Evolutionary conservation across 805 yeast genomes (phyloP).

Genomic region (Vanderwaltozyma yarrowii): DNA sequence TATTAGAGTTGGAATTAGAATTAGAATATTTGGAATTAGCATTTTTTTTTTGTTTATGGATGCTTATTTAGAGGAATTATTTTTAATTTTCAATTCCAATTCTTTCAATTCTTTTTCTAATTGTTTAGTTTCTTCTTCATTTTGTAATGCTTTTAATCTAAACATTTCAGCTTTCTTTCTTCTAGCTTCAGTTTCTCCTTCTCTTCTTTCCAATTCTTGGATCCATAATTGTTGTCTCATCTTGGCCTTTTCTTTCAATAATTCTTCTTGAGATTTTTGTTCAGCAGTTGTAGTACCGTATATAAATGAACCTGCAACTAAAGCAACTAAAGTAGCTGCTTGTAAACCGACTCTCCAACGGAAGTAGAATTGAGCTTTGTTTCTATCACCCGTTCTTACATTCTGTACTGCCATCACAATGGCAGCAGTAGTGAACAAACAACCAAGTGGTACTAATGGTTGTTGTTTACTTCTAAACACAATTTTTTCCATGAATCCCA

Average conservation of each 20-base stretch:
- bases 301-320: constrained; percentile 67
- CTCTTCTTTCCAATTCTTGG: constrained; percentile 82
- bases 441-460: constrained; percentile 82
- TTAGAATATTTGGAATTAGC: no score
- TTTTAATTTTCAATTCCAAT: constrained; percentile 9
- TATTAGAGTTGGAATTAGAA: no score
- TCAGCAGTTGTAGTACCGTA: constrained; percentile 46
- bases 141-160: constrained; percentile 34
- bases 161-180: constrained; percentile 58
- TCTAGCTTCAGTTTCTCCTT: constrained; percentile 57
- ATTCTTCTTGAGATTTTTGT: constrained; percentile 49
- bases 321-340: constrained; percentile 70
- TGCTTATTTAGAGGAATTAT: background rate
- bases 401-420: constrained; percentile 71
- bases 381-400: constrained; percentile 58
- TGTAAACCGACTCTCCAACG: constrained; percentile 85
- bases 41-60: no score
- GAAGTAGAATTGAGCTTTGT: constrained; percentile 76
- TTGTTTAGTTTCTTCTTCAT: constrained; percentile 21
- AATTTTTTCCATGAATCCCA: constrained; percentile 7
- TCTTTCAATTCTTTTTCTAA: constrained; percentile 22
- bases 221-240: constrained; percentile 82
- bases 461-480: constrained; percentile 49
- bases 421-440: constrained; percentile 70
- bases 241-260: constrained; percentile 67